Evolutionary conservation across 2,329 filamentous ascomycete genomes (phyloP), one percentile per base, ranked within the genome.

Genomic region (Shiraia bambusicola): DNA sequence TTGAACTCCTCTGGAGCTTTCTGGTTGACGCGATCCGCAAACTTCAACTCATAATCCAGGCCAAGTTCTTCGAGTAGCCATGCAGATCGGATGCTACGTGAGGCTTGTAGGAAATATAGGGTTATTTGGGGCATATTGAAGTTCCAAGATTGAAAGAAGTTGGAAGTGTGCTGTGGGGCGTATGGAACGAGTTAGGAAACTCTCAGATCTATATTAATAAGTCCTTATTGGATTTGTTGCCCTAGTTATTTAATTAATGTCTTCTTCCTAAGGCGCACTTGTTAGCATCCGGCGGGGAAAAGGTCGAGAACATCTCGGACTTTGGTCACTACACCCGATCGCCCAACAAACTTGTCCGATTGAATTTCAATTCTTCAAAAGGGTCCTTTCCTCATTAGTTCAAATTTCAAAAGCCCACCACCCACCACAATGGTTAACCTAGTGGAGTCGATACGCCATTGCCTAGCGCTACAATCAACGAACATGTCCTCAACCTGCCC

Each of bases 101-200:
- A 76, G 33, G 71, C 69, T 58, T 76, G 70, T 8, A 76, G 67
- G 50, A 76, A 76, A 56, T 67, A 73, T 22, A 76, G 67, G 1
- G 70, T 75, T 36, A 75, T 72, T 30, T 47, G 43, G 17, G 54
- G 30, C 51, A 56, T 56, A 7, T 11, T 34, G 10, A 24, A 3
- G 7, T 17, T 8, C 8, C 19, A 8, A 22, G 8, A 22, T 22
- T n/a, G n/a, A n/a, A n/a, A n/a, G n/a, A n/a, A n/a, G 19, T 5
- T 9, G 3, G 16, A 26, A 13, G 10, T 26, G 16, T n/a, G n/a
- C n/a, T n/a, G n/a, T n/a, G n/a, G n/a, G n/a, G n/a, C n/a, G n/a
- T n/a, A n/a, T n/a, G n/a, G n/a, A n/a, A n/a, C n/a, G n/a, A n/a
- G n/a, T n/a, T n/a, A n/a, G n/a, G n/a, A n/a, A n/a, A n/a, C n/a